Evolutionary conservation across 208 protist species (phyloP).

Genomic region (Acanthamoeba royreba): DNA sequence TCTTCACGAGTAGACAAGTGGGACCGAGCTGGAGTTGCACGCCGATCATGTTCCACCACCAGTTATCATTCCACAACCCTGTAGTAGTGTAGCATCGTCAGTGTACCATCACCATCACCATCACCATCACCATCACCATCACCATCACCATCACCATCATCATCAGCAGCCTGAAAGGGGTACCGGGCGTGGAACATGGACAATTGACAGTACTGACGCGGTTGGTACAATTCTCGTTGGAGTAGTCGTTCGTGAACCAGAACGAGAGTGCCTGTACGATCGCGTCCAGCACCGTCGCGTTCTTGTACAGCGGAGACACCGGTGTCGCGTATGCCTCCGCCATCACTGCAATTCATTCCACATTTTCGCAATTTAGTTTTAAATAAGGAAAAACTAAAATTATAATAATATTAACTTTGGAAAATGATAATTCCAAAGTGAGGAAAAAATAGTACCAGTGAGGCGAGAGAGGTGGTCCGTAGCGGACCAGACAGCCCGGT

Average conservation of each 20-base stretch:
- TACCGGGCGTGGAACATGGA: not conserved
- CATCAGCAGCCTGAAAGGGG: not conserved
- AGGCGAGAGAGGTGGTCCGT: not conserved
- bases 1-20: not conserved
- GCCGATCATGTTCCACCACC: conserved; percentile 4
- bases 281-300: not conserved
- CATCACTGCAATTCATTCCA: not conserved
- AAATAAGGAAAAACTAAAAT: not conserved
- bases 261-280: not conserved
- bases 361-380: not conserved
- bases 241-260: conserved; percentile 11
- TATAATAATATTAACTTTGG: not conserved
- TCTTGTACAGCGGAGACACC: not conserved
- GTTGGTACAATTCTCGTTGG: conserved; percentile 24
- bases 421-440: not conserved
- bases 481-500: not conserved
- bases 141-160: not conserved
- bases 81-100: not conserved
- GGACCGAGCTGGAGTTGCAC: not conserved
- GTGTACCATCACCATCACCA: not conserved
- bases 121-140: not conserved
- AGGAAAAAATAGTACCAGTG: not conserved
- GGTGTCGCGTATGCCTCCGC: not conserved
- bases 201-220: not conserved
- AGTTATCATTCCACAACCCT: not conserved